Percentiles rank a stretch among this genome's conserved stretches.
phyloP scores from a whole-genome alignment of 129 eudicot species.

The Flaveria sonorensis region DNA sequence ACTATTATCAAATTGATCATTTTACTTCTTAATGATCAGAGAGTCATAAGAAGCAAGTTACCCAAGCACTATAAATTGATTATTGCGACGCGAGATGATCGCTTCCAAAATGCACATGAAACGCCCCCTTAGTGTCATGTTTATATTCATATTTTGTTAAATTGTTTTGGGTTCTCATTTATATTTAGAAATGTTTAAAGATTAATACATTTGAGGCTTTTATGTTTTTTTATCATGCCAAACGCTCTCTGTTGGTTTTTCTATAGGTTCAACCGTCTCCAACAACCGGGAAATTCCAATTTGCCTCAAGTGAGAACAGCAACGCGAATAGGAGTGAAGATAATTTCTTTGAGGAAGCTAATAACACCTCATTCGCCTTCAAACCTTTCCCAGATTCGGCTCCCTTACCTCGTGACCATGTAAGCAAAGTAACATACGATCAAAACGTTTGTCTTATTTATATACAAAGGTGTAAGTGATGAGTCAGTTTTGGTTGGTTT shows the following conservation, averaged over 20 bases:
- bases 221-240: not conserved
- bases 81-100: not conserved
- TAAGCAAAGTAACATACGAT: slow-evolving; percentile 47
- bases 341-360: slow-evolving; percentile 44
- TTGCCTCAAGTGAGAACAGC: slow-evolving; percentile 40
- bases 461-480: not conserved
- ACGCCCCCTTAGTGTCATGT: not conserved
- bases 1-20: not conserved
- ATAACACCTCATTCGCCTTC: slow-evolving; percentile 58
- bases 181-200: not conserved
- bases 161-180: not conserved
- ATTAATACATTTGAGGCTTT: not conserved
- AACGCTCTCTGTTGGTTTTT: slow-evolving; percentile 3
- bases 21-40: not conserved
- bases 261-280: slow-evolving; percentile 86
- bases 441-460: not conserved
- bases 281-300: slow-evolving; percentile 73
- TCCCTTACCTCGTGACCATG: slow-evolving; percentile 38
- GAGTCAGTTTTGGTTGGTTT: not conserved
- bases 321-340: slow-evolving; percentile 52
- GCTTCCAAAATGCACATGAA: not conserved
- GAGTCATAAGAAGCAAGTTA: not conserved
- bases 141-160: not conserved
- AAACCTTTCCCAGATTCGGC: slow-evolving; percentile 59
- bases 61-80: not conserved